These are phyloP conservation scores for Paraglomus occultum DNA, from an alignment of 192 early-diverging fungal species.

Conservation along the genomic window DNA sequence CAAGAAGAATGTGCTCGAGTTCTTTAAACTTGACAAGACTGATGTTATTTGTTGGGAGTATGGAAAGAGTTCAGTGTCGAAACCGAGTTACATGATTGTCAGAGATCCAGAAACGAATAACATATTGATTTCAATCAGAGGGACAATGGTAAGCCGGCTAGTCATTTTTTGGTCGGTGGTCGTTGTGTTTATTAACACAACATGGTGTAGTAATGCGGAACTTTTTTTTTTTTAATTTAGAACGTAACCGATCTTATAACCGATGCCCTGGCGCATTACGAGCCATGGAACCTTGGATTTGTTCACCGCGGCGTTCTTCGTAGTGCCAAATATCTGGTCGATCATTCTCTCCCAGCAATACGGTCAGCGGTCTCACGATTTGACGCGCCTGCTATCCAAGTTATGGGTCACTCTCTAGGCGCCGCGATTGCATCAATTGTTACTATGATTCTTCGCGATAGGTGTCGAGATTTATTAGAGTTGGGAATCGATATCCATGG, in stretches of 20 bases:
- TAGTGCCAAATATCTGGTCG: constrained; percentile 40
- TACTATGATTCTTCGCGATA: constrained; percentile 37
- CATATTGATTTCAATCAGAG: constrained; percentile 41
- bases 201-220: not conserved
- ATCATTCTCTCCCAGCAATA: constrained; percentile 38
- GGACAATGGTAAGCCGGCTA: constrained; percentile 39
- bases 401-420: constrained; percentile 45
- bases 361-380: constrained; percentile 37
- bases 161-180: not conserved
- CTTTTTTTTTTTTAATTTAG: constrained; percentile 14
- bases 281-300: constrained; percentile 43
- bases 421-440: constrained; percentile 35
- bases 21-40: constrained; percentile 42
- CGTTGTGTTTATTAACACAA: not conserved
- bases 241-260: constrained; percentile 45
- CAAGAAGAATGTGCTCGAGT: constrained; percentile 39
- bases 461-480: constrained; percentile 29
- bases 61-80: constrained; percentile 37
- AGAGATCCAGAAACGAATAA: constrained; percentile 41
- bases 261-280: constrained; percentile 41
- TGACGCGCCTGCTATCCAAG: constrained; percentile 38
- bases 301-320: constrained; percentile 44
- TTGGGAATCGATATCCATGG: constrained; percentile 36
- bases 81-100: constrained; percentile 42
- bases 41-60: constrained; percentile 47